Base-by-base conservation (phyloP, 441 rosid genomes). In the Gossypium laxum region DNA sequence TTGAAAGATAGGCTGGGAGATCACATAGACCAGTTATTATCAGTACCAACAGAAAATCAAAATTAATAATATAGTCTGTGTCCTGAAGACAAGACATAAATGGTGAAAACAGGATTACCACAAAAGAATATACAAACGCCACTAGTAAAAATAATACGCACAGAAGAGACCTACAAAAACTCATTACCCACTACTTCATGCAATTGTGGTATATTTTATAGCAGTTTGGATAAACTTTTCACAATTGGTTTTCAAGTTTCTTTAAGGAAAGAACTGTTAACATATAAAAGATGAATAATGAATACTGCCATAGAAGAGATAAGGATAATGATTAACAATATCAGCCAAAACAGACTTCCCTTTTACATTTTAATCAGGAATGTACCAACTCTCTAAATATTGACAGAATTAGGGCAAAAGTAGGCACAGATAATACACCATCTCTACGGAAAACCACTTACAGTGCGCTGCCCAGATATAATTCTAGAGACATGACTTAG, bases 401-500 rank as follows among this genome's bases (percentile, higher is more conserved):
- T 57, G 21, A 54, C 69, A 67, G 64, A 32, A 54, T n/a, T 45
- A 69, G 24, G 19, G 32, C 45, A 2, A 68, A 52, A 52, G 18
- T 28, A 67, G 24, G 24, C 14, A 71, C 5, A 56, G 7, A 73
- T 71, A 69, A 10, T 0, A 78, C 7, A 30, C 15, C 19, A 47
- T 60, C 52, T 55, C 48, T 26, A 6, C 17, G 59, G 22, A 52
- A 52, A 65, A 69, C 75, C 14, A 84, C 98, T 87, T 89, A 94
- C 99, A 69, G 99, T 94, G 72, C 99, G 92, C 66, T 94, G 99
- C 74, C 98, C 98, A 30, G 97, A 90, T 77, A 91, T 86, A 76
- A 94, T 94, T 81, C 94, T 88, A 64, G 92, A 83, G 45, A 94
- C 91, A 32, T 92, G 98, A 83, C 91, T 89, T 74, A 94, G 88